Evolutionary conservation across 1,284 basidiomycete genomes (phyloP).

Genomic region (Fomes fomentarius): DNA sequence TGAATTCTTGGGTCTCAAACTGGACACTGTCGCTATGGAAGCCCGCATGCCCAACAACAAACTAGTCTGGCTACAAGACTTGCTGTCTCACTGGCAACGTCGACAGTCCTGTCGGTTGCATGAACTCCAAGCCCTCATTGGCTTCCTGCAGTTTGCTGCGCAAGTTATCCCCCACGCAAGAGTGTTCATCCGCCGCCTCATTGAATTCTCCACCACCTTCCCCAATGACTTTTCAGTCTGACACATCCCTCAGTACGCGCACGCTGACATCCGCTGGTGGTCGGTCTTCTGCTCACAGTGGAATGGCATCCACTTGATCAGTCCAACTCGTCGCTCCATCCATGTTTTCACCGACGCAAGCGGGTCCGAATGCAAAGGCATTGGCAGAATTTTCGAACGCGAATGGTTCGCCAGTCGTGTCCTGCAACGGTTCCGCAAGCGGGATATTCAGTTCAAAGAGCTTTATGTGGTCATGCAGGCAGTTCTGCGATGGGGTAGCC

Average conservation of each 20-base stretch:
- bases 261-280: constrained; percentile 9
- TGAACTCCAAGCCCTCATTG: constrained; percentile 8
- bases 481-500: constrained; percentile 1
- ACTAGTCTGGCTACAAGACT: constrained; percentile 2
- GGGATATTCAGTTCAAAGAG: not conserved
- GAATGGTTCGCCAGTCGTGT: constrained; percentile 1
- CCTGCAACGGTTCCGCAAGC: constrained; percentile 1
- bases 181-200: constrained; percentile 4
- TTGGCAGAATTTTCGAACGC: not conserved
- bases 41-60: constrained; percentile 6
- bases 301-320: constrained; percentile 4
- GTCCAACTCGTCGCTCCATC: not conserved
- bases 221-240: not conserved
- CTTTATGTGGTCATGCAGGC: constrained; percentile 2
- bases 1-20: constrained; percentile 11
- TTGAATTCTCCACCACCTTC: constrained; percentile 4
- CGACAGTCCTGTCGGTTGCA: constrained; percentile 2
- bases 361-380: constrained; percentile 1
- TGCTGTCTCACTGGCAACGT: not conserved
- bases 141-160: constrained; percentile 8
- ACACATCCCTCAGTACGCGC: constrained; percentile 5
- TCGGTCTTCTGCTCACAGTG: not conserved
- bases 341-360: constrained; percentile 9
- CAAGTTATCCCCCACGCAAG: constrained; percentile 8
- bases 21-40: constrained; percentile 9